Evolutionary conservation across 352 stramenopile species (phyloP), one percentile per base, ranked within the genome.

Genomic region (Pythium oligandrum): DNA sequence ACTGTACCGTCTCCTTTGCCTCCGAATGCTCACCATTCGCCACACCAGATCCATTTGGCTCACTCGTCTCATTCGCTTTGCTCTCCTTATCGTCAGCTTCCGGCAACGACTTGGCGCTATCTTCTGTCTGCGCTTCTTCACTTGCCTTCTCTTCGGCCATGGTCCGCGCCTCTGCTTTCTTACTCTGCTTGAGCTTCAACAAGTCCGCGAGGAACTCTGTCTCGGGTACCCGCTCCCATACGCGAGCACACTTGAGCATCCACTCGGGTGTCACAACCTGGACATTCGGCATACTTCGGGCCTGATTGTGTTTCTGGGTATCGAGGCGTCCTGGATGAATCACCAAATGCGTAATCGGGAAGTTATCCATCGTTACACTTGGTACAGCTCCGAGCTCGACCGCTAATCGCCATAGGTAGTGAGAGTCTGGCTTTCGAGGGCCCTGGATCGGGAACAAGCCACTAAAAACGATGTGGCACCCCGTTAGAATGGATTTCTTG

Each of bases 271-370:
- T 86, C 11, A 94, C 81, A 26, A 92, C 71, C 7, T 75, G 49
- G 39, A 88, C 75, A 31, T 72, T 70, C 7, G 75, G 57, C 57
- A 81, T 88, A 30, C 54, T 68, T 50, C 79, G 78, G 7, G 79
- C 81, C 73, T 94, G 75, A 38, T 81, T 67, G 49, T 92, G 79
- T 50, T 94, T 94, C 49, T 90, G 78, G 10, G 83, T 92, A 38
- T 83, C 83, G 30, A 94, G 66, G 3, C 83, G 77, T 6, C 75
- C 77, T 32, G 83, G 83, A 44, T 94, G 79, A 36, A 94, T 92
- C 31, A 92, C 78, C 51, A 94, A 67, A 55, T 94, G 83, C n/a
- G 83, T 94, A 42, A 90, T 65, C 0, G 78, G 70, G 37, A 94
- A 92, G 38, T 87, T 65, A 32, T 83, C 75, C 59, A 94, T 71